phyloP scores from a whole-genome alignment of 1,139 yeast species.

The Geotrichum bryndzae region DNA sequence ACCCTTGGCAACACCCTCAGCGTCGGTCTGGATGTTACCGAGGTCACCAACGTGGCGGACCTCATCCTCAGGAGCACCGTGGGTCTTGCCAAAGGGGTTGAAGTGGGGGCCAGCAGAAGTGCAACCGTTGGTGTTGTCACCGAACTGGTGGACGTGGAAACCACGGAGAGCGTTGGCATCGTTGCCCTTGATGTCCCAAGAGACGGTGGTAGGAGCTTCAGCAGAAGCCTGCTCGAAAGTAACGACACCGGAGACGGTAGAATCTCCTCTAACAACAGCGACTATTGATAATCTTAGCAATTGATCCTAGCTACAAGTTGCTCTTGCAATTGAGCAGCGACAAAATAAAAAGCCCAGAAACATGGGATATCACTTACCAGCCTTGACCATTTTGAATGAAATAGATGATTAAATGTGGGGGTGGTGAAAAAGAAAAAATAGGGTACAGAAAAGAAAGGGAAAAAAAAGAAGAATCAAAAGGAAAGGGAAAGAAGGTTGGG shows the following conservation, averaged over 20 bases:
- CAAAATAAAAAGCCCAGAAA: background rate
- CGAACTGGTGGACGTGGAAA: conserved; percentile 96
- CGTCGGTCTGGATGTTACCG: conserved; percentile 88
- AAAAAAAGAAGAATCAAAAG: background rate
- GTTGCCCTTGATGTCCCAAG: conserved; percentile 86
- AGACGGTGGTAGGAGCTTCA: conserved; percentile 71
- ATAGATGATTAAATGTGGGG: background rate
- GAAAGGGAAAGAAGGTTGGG: background rate
- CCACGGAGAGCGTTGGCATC: conserved; percentile 86
- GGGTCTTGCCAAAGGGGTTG: conserved; percentile 86
- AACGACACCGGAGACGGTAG: conserved; percentile 81
- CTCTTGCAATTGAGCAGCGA: background rate
- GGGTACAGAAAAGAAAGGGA: background rate
- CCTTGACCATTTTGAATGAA: conserved; percentile 11
- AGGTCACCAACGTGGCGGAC: conserved; percentile 95
- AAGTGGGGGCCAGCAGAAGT: conserved; percentile 98
- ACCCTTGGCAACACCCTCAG: conserved; percentile 85
- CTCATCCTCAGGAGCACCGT: conserved; percentile 91
- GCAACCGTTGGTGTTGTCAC: conserved; percentile 98
- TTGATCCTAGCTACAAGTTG: background rate
- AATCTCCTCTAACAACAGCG: conserved; percentile 94
- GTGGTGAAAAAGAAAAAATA: background rate
- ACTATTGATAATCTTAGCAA: conserved; percentile 40
- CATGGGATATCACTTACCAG: conserved; percentile 2
- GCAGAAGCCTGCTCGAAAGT: conserved; percentile 77